A percentile compares a stretch with the other conserved stretches of the same genome.
Evolutionary conservation across 768 basidiomycete species (phyloP).

Genomic region (Hysterangium stoloniferum): DNA sequence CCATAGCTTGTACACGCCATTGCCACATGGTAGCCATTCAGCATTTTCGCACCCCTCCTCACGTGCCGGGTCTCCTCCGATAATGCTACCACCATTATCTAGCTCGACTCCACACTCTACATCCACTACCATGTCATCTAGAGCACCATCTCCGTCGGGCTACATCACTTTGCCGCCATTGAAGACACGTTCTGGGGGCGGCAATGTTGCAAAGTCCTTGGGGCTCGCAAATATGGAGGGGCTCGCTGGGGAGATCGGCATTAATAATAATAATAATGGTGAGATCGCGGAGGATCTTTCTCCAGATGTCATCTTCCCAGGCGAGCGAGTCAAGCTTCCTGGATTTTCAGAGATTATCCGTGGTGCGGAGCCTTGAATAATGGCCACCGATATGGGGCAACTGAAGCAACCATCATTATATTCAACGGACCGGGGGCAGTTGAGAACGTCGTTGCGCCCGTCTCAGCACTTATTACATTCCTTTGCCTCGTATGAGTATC

Average conservation of each 20-base stretch:
- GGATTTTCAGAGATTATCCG: slow-evolving; percentile 8
- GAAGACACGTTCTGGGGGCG: background rate
- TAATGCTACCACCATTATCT: slow-evolving; percentile 62
- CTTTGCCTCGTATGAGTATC: too few species aligned
- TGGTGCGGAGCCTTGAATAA: slow-evolving; percentile 1
- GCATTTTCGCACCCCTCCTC: slow-evolving; percentile 41
- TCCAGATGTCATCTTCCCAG: background rate
- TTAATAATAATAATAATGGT: background rate
- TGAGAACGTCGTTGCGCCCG: too few species aligned
- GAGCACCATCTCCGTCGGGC: slow-evolving; percentile 8
- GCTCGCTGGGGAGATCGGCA: background rate
- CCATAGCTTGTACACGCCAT: slow-evolving; percentile 5
- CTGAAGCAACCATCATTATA: too few species aligned
- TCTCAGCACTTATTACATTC: too few species aligned
- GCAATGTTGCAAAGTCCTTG: background rate
- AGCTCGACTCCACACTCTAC: slow-evolving; percentile 11
- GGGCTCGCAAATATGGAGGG: background rate
- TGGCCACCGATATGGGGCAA: too few species aligned
- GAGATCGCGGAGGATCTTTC: too few species aligned
- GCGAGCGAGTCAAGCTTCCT: slow-evolving; percentile 8
- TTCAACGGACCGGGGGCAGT: too few species aligned
- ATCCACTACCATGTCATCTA: slow-evolving; percentile 4
- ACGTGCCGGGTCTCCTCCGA: slow-evolving; percentile 62
- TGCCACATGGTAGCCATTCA: slow-evolving; percentile 14
- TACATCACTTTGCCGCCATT: slow-evolving; percentile 9